Evolutionary conservation across 2,329 filamentous ascomycete genomes (phyloP).

Genomic region (Pleurostoma richardsiae): DNA sequence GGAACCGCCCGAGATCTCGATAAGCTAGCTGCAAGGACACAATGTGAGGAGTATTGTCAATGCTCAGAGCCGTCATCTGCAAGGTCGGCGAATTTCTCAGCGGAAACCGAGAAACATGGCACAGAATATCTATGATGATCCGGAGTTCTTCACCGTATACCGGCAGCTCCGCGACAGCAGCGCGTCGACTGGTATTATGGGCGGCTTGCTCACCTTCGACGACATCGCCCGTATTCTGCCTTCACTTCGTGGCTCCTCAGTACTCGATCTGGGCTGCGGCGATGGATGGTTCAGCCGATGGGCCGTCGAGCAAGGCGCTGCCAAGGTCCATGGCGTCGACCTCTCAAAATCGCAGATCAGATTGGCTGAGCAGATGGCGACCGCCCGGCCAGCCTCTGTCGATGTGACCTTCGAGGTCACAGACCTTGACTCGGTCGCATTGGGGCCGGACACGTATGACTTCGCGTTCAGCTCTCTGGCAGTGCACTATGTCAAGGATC

Average conservation of each 20-base stretch:
- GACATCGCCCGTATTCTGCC: not conserved
- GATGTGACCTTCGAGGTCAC: slow-evolving; percentile 7
- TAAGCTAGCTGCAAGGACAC: too few species aligned
- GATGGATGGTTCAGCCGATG: slow-evolving; percentile 2
- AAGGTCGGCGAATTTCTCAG: too few species aligned
- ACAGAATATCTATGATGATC: slow-evolving; percentile 3
- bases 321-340: slow-evolving; percentile 1
- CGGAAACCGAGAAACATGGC: not conserved
- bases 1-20: too few species aligned
- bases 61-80: too few species aligned
- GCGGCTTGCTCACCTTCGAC: not conserved
- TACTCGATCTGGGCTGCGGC: slow-evolving; percentile 6
- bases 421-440: slow-evolving; percentile 20
- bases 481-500: slow-evolving; percentile 27
- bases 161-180: not conserved
- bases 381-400: not conserved
- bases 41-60: too few species aligned
- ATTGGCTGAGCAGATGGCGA: not conserved
- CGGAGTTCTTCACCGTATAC: slow-evolving; percentile 1
- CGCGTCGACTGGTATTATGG: not conserved
- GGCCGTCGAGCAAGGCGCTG: not conserved
- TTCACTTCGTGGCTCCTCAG: not conserved
- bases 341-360: not conserved
- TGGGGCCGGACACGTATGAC: slow-evolving; percentile 17
- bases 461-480: slow-evolving; percentile 29